Evolutionary conservation across 2,329 filamentous ascomycete genomes (phyloP), one percentile per base, ranked within the genome.

Genomic region (Colletotrichum melonis): DNA sequence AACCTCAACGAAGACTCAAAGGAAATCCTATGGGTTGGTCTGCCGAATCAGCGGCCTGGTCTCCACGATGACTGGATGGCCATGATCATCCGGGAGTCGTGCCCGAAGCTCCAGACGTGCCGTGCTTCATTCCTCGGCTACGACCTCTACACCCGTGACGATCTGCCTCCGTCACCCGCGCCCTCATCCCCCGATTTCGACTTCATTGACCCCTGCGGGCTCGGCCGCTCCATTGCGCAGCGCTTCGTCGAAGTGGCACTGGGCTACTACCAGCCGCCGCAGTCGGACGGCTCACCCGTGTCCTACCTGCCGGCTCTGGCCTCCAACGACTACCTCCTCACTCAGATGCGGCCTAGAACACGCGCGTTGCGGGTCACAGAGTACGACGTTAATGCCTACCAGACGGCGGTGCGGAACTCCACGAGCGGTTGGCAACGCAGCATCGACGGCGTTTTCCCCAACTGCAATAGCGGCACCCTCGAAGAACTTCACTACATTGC

Each of bases 171-270:
- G 7, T 74, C 76, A n/a, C 75, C 78, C 4, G 67, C 63, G 19
- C 30, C 54, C 6, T 55, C 57, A 5, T 49, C 60, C 14, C 74
- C 69, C 1, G 80, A 80, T 4, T 85, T 86, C 67, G 85, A 87
- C 76, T 76, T 85, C 49, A 74, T 77, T 30, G 86, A 87, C 73
- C 85, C 85, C 7, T 82, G 83, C 65, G 81, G 82, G 2, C 80
- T 85, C 28, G 79, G 79, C 12, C 82, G 85, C 54, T 80, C 78
- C 68, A 67, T 87, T 24, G 84, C 84, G 26, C 84, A 86, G 76
- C 85, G 85, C 62, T 87, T 87, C 72, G 84, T 87, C 67, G 85
- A 87, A 74, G 84, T 86, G 4, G 82, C 81, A 42, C 81, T 78
- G 72, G 85, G 85, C 32, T 76, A 84, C 42, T 74, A 77, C 58